Evolutionary conservation across 1,284 basidiomycete genomes (phyloP), one percentile per base, ranked within the genome.

Genomic region (Puccinia novopanici): DNA sequence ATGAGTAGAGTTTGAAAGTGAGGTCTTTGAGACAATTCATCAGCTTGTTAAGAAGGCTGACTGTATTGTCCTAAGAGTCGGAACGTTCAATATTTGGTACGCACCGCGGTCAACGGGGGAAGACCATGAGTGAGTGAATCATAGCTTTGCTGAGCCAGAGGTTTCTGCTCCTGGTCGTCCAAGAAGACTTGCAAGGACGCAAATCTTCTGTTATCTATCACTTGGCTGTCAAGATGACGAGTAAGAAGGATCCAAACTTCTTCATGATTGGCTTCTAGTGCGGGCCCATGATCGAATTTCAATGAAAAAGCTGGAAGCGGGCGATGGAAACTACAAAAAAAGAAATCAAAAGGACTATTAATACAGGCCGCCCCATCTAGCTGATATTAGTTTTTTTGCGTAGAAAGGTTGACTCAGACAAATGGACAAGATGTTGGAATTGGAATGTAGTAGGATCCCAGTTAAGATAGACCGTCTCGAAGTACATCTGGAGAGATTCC

Each of bases 201-300:
- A 27, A 55, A 79, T 10, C 27, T 71, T 57, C 63, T 55, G 55
- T 40, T 55, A 59, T 79, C 76, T 30, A 54, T 68, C 4, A 45
- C 50, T 61, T 72, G 76, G 42, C 59, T 68, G 34, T 59, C 55
- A 30, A 79, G 34, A 67, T 79, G 76, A 4, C 76, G 76, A 17
- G 76, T 79, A n/a, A 79, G 76, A 27, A 79, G 67, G 42, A 79
- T 48, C 76, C 76, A 79, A 54, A 71, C 68, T 79, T 79, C 76
- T 37, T 52, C 22, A 67, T 72, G n/a, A n/a, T n/a, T 27, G 12
- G 68, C 17, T 2, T 30, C 40, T 3, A 61, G 57, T 5, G 42
- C 76, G n/a, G 76, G 12, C 12, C 27, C 54, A 61, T 59, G 30
- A 63, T 52, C 37, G 30, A 76, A 76, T 52, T 45, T 52, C 6